Evolutionary conservation across 345 rosid species (phyloP).

Genomic region (Murraya paniculata): DNA sequence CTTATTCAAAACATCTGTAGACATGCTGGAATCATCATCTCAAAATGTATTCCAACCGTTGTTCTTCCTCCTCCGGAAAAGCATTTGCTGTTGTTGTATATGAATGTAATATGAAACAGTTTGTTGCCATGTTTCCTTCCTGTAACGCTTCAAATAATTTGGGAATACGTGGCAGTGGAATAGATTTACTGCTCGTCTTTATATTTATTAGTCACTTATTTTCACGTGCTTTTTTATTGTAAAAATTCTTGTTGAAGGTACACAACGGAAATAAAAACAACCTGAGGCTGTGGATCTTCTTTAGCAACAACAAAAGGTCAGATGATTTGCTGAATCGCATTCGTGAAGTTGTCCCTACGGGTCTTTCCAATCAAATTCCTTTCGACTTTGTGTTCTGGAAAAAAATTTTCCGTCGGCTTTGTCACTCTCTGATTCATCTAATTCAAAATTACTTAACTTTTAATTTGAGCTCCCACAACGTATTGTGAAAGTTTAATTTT

Average conservation of each 20-base stretch:
- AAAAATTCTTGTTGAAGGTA: no score
- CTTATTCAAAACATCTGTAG: background rate
- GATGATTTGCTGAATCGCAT: background rate
- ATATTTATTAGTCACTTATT: no score
- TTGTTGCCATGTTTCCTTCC: background rate
- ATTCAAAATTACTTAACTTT: background rate
- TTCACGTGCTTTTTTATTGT: background rate
- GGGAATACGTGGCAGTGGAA: background rate
- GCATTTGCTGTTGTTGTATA: background rate
- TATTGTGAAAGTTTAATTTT: no score
- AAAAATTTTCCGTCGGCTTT: no score
- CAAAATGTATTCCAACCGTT: background rate
- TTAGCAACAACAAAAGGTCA: background rate
- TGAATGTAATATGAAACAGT: background rate
- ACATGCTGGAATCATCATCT: background rate
- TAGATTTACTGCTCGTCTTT: no score
- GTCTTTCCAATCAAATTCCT: background rate
- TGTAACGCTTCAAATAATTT: background rate
- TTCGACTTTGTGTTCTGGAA: background rate
- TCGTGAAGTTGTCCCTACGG: background rate
- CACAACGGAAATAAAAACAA: background rate
- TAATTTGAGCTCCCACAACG: no score
- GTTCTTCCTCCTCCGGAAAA: background rate
- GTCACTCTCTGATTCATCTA: background rate
- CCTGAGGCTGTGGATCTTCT: background rate